Evolutionary conservation across 352 stramenopile species (phyloP).

Genomic region (Globisporangium polare): DNA sequence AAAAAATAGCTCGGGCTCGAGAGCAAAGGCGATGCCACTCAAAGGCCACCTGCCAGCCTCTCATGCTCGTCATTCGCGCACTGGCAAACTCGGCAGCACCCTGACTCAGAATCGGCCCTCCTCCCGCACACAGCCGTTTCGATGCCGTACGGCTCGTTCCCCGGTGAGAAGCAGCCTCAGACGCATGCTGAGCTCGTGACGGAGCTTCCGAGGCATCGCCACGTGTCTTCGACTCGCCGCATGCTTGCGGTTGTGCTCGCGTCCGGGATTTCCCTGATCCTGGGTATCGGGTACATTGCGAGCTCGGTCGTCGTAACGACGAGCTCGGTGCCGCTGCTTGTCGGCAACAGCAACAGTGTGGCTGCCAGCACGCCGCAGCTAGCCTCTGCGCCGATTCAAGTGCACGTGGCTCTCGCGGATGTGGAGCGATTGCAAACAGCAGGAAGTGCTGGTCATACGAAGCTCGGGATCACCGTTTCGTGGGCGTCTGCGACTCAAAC

Average conservation of each 20-base stretch:
- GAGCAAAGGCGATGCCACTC: neutral
- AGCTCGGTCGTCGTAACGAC: neutral
- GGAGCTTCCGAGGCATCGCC: neutral
- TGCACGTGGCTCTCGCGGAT: slow-evolving; percentile 5
- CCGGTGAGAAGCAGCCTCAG: neutral
- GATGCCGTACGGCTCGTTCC: neutral
- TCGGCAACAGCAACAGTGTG: neutral
- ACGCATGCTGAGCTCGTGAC: neutral
- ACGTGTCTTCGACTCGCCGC: neutral
- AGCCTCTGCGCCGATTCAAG: slow-evolving; percentile 1
- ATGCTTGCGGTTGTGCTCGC: neutral
- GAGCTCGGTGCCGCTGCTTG: neutral
- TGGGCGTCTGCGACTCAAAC: slow-evolving; percentile 48
- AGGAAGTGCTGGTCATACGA: neutral
- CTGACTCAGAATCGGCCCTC: too few relatives aligned
- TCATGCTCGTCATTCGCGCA: neutral
- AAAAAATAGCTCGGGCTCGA: neutral
- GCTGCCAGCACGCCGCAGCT: neutral
- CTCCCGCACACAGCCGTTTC: too few relatives aligned
- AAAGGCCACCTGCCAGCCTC: neutral
- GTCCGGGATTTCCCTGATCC: neutral
- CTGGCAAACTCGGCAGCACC: too few relatives aligned
- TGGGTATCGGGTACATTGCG: slow-evolving; percentile 1
- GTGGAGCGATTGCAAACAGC: neutral
- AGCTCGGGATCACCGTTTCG: slow-evolving; percentile 50